Conservation (phyloP, 768 basidiomycete species). For the Lactarius trivialis region DNA sequence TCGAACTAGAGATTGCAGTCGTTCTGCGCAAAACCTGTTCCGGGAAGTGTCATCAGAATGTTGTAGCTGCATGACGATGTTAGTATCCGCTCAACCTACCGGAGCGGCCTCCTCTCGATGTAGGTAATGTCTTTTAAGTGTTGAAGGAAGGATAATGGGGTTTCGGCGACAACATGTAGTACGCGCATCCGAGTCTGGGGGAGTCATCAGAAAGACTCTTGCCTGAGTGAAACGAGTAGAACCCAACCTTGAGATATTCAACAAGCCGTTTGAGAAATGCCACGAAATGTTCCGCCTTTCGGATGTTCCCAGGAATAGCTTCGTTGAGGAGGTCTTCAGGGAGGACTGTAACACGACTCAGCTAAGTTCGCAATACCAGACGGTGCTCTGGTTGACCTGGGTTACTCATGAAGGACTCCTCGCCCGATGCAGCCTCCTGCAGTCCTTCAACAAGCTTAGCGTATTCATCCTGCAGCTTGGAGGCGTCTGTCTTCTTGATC, state of each 20-base stretch:
- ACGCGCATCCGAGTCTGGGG: slow-evolving; percentile 94
- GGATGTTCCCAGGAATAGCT: slow-evolving; percentile 95
- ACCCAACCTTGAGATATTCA: slow-evolving; percentile 87
- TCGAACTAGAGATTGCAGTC: slow-evolving; percentile 87
- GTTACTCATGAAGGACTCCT: slow-evolving; percentile 84
- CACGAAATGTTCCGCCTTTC: slow-evolving; percentile 98
- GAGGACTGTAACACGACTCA: slow-evolving; percentile 46
- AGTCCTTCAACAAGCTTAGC: slow-evolving; percentile 90
- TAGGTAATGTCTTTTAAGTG: slow-evolving; percentile 99
- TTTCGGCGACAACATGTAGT: slow-evolving; percentile 98
- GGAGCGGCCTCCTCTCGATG: slow-evolving; percentile 87
- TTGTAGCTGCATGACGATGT: no score
- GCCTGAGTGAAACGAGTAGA: not conserved
- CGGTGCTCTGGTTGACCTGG: slow-evolving; percentile 48
- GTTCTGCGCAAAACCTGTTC: slow-evolving; percentile 89
- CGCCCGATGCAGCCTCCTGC: slow-evolving; percentile 66
- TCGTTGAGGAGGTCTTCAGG: slow-evolving; percentile 94
- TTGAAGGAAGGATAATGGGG: slow-evolving; percentile 92
- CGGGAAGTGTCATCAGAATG: slow-evolving; percentile 3
- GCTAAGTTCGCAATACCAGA: slow-evolving; percentile 7
- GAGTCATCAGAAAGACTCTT: not conserved
- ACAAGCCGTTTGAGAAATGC: slow-evolving; percentile 98
- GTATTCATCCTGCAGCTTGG: slow-evolving; percentile 94
- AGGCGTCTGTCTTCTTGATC: slow-evolving; percentile 89
- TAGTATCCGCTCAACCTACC: slow-evolving; percentile 43